Evolutionary conservation across 2,329 filamentous ascomycete species (phyloP).

Genomic region (Dactylellina drechsleri): DNA sequence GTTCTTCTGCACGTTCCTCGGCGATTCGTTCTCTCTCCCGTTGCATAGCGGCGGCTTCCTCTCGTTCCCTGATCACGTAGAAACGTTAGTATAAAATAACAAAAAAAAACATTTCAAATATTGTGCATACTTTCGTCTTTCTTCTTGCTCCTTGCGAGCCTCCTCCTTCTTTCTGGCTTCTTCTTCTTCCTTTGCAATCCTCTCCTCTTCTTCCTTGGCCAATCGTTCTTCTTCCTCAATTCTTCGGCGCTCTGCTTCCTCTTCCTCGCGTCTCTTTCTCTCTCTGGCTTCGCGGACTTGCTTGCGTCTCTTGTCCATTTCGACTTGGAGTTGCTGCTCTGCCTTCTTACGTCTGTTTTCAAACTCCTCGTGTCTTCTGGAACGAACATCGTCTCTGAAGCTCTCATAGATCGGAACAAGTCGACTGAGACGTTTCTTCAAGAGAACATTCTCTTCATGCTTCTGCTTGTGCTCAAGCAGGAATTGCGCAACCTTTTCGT

Average conservation of each 20-base stretch:
- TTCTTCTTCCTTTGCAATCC: constrained; percentile 78
- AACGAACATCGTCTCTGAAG: constrained; percentile 83
- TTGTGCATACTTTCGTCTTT: constrained; percentile 69
- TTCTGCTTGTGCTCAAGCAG: constrained; percentile 83
- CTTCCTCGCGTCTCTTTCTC: constrained; percentile 82
- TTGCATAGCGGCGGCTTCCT: constrained; percentile 72
- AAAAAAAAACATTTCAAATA: constrained; percentile 10
- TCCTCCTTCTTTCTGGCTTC: constrained; percentile 74
- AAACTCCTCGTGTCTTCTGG: constrained; percentile 92
- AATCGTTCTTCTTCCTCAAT: constrained; percentile 87
- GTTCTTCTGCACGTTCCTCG: constrained; percentile 93
- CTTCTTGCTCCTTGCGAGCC: constrained; percentile 71
- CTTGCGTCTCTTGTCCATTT: constrained; percentile 87
- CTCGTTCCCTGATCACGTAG: constrained; percentile 68
- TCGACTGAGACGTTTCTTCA: constrained; percentile 90
- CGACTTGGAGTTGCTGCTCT: constrained; percentile 90
- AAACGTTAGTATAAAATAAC: constrained; percentile 37
- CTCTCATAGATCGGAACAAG: constrained; percentile 84
- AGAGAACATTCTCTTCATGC: constrained; percentile 88
- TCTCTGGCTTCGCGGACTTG: constrained; percentile 85
- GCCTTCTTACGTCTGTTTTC: constrained; percentile 92
- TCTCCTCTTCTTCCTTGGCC: constrained; percentile 85
- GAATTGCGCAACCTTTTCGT: constrained; percentile 79
- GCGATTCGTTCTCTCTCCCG: constrained; percentile 75
- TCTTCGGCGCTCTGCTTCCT: constrained; percentile 81